Evolutionary conservation across 371 early-diverging fungal genomes (phyloP).

Genomic region (Apophysomyces variabilis): DNA sequence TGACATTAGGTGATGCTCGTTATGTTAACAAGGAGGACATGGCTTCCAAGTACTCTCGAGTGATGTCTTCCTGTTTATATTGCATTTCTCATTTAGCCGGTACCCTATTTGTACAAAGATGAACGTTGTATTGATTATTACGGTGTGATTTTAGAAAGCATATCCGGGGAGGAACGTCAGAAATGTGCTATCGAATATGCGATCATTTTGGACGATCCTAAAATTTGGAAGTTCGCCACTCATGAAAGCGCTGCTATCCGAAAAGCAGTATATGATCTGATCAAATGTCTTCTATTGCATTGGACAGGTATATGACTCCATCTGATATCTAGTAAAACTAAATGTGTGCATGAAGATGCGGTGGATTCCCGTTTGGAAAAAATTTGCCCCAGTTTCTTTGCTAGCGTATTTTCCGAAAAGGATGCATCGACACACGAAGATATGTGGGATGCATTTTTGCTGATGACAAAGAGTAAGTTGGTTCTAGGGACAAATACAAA

Average conservation of each 20-base stretch:
- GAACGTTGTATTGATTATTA: not conserved
- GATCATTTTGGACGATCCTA: conserved; percentile 49
- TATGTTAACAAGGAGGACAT: conserved; percentile 70
- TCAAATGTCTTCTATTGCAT: conserved; percentile 37
- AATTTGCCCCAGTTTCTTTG: conserved; percentile 58
- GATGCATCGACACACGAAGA: conserved; percentile 57
- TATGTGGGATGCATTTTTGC: conserved; percentile 66
- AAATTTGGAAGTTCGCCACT: conserved; percentile 53
- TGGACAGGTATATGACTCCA: conserved; percentile 40
- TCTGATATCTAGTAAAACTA: conserved; percentile 9
- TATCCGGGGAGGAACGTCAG: conserved; percentile 41
- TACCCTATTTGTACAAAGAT: conserved; percentile 17
- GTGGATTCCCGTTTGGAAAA: conserved; percentile 48
- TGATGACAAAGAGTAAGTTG: conserved; percentile 68
- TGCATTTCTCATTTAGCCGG: conserved; percentile 59
- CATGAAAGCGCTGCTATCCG: conserved; percentile 54
- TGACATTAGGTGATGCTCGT: conserved; percentile 55
- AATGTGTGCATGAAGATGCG: conserved; percentile 21
- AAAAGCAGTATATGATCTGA: conserved; percentile 54
- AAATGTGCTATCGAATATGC: conserved; percentile 50
- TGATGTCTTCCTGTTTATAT: conserved; percentile 57
- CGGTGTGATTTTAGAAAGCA: conserved; percentile 25
- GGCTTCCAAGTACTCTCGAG: conserved; percentile 63
- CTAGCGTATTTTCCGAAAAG: conserved; percentile 59
- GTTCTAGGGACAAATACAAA: not conserved